A percentile compares a stretch with the other conserved stretches of the same genome.
phyloP scores from a whole-genome alignment of 2,329 filamentous ascomycete genomes.

The Trichoderma oligosporum region DNA sequence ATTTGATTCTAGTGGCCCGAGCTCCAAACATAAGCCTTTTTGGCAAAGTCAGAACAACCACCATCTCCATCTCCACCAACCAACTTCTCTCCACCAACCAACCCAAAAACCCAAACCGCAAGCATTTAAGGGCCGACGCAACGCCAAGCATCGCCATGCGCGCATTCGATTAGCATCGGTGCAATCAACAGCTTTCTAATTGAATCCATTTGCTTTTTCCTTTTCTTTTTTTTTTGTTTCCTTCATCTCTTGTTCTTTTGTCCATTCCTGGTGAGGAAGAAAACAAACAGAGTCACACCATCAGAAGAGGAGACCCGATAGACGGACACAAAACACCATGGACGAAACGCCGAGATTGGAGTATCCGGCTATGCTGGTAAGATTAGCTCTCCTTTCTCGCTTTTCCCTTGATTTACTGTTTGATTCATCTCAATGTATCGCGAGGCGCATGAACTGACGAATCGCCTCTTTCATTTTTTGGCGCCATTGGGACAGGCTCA shows the following conservation, averaged over 20 bases:
- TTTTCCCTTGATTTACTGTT: neutral
- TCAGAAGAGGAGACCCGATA: neutral
- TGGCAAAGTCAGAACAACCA: too few species aligned
- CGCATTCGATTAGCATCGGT: slow-evolving; percentile 19
- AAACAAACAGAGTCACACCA: too few species aligned
- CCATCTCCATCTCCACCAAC: slow-evolving; percentile 8
- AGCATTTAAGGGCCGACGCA: too few species aligned
- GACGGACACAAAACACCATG: slow-evolving; percentile 5
- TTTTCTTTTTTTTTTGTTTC: neutral
- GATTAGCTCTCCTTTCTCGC: slow-evolving; percentile 31
- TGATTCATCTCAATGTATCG: neutral
- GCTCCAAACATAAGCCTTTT: neutral
- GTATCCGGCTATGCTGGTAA: slow-evolving; percentile 92
- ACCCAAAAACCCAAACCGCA: too few species aligned
- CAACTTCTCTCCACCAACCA: neutral
- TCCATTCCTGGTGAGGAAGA: neutral
- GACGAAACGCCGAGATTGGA: slow-evolving; percentile 72
- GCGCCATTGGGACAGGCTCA: slow-evolving; percentile 54
- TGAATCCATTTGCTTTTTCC: neutral
- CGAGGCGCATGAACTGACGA: slow-evolving; percentile 12
- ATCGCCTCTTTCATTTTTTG: neutral
- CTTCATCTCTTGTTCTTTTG: neutral
- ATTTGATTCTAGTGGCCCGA: neutral
- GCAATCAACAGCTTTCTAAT: too few species aligned
- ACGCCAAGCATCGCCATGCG: slow-evolving; percentile 23